phyloP scores from a whole-genome alignment of 2,329 filamentous ascomycete species.

The Phialocephala subalpina region DNA sequence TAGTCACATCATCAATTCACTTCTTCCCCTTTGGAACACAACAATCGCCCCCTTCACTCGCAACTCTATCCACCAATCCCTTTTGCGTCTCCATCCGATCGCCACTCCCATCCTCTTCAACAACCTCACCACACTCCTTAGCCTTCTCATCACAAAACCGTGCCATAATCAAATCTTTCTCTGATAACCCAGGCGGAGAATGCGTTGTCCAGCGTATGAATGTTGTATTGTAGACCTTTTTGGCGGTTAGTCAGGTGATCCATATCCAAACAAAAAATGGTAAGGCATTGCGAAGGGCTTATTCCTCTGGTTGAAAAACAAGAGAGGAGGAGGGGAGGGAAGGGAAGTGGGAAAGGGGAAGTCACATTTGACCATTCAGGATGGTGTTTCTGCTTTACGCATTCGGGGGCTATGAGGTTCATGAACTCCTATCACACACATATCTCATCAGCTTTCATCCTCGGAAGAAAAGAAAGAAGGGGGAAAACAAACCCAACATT shows the following conservation, averaged over 20 bases:
- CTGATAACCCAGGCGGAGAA: constrained; percentile 68
- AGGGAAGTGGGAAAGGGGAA: background rate
- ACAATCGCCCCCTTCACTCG: constrained; percentile 58
- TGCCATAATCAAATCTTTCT: constrained; percentile 69
- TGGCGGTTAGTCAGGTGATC: background rate
- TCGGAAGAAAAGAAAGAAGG: too few species aligned
- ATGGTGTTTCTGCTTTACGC: constrained; percentile 74
- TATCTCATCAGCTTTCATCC: too few species aligned
- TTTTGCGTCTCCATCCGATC: constrained; percentile 40
- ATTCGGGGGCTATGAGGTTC: constrained; percentile 74
- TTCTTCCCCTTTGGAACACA: constrained; percentile 59
- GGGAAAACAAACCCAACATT: constrained; percentile 64
- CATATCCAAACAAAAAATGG: constrained; percentile 1
- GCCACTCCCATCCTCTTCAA: constrained; percentile 30
- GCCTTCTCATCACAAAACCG: constrained; percentile 67
- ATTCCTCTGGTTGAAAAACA: too few species aligned
- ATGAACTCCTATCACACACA: constrained; percentile 69
- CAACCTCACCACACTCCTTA: constrained; percentile 60
- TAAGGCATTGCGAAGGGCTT: too few species aligned
- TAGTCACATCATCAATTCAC: too few species aligned
- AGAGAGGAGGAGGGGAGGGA: background rate
- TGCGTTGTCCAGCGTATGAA: constrained; percentile 80
- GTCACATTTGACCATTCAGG: constrained; percentile 79
- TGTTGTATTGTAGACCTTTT: constrained; percentile 70
- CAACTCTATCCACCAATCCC: constrained; percentile 56